Base-by-base conservation (phyloP, 208 protist genomes). In the Herpetomonas samuelpessoai region DNA sequence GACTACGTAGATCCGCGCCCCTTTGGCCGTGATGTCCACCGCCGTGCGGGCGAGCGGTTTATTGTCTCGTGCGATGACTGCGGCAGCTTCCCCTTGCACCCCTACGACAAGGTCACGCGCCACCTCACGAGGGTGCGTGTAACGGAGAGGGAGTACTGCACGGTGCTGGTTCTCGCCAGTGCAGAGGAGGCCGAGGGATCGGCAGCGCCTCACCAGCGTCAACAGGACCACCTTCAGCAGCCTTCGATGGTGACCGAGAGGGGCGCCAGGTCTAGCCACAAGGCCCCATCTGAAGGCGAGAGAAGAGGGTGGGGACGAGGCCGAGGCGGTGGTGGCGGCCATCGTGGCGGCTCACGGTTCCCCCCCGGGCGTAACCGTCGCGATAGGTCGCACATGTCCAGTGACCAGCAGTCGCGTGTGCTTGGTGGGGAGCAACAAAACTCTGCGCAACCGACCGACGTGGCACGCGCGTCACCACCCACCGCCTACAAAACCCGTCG, bases 51-150 rank as follows among this genome's bases (percentile, higher is more conserved):
- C 46, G 65, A 91, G 41, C 51, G 83, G 41, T 92, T 86, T 57
- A 65, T 99, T 12, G 78, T 99, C 14, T 97, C 90, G 12, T 51
- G 79, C 46, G 74, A 84, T 22, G 79, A 89, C 41, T 75, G 72
- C 57, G 74, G 90, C 41, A 82, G 64, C 46, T 96, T 98, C 62
- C 67, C 97, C n/a, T 83, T 83, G 14, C 90, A 97, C 56, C 96
- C 97, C 0, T 92, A 98, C 81, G 96, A 98, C 76, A 73, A 72
- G 52, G 61, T 98, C 41, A 22, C 96, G 31, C 62, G 61, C 54
- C 49, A 59, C 46, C 74, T 96, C 1, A 18, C 62, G 16, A 86
- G 93, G 35, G 84, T 93, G 0, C 65, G 77, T 46, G 61, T 93
- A 9, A 71, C 30, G 52, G 0, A 25, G 38, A 6, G 38, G 16